Conservation (phyloP, 73 alveolate species). For the Effrenium voratum region DNA sequence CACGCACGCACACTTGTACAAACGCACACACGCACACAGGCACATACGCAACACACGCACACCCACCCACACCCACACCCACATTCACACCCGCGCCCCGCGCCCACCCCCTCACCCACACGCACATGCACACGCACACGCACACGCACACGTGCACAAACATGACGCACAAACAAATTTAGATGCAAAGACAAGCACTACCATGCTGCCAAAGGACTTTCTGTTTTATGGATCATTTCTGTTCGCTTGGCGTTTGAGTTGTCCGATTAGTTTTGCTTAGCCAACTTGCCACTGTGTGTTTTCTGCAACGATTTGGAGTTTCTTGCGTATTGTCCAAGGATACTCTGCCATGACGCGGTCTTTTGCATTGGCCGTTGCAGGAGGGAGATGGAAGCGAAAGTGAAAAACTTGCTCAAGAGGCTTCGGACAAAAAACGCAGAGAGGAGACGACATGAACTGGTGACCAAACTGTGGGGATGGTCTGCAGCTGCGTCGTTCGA, state of each 20-base stretch:
- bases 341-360: too few relatives aligned
- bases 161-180: too few relatives aligned
- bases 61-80: not conserved
- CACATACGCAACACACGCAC: not conserved
- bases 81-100: not conserved
- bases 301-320: not conserved
- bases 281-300: not conserved
- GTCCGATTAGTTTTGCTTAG: not conserved
- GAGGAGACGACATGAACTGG: too few relatives aligned
- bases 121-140: not conserved
- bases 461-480: too few relatives aligned
- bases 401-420: constrained; percentile 68
- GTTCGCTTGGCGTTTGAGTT: too few relatives aligned
- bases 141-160: not conserved
- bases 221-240: too few relatives aligned
- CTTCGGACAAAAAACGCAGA: too few relatives aligned
- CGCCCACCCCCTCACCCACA: not conserved
- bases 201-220: too few relatives aligned
- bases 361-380: not conserved
- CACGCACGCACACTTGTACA: not conserved
- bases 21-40: not conserved
- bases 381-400: constrained; percentile 63
- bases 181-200: too few relatives aligned
- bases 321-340: too few relatives aligned
- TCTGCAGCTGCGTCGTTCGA: too few relatives aligned